These are phyloP conservation scores for Penicillium sp. DNA, from an alignment of 2,329 filamentous ascomycete species.

Conservation along the genomic window DNA sequence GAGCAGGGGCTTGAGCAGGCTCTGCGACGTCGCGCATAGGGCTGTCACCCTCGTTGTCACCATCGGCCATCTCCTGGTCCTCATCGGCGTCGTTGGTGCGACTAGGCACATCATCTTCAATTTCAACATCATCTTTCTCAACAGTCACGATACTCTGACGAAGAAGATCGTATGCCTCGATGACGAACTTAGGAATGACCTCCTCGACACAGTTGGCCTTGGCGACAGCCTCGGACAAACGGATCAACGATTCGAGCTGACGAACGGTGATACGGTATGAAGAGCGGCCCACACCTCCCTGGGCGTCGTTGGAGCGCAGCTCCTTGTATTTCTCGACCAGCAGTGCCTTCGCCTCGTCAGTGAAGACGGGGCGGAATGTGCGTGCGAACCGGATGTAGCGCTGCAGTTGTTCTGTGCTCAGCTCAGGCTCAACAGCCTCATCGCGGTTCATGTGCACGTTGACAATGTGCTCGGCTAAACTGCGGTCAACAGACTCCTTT, in stretches of 20 bases:
- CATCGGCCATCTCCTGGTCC: conserved; percentile 44
- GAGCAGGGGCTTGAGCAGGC: conserved; percentile 24
- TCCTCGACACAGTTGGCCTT: conserved; percentile 95
- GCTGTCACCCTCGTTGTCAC: conserved; percentile 43
- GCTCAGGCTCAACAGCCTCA: conserved; percentile 81
- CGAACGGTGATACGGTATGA: conserved; percentile 95
- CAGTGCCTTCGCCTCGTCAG: conserved; percentile 70
- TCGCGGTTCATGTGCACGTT: conserved; percentile 86
- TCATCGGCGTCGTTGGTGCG: conserved; percentile 41
- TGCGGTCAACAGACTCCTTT: conserved; percentile 81
- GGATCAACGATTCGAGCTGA: conserved; percentile 91
- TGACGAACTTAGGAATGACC: conserved; percentile 72
- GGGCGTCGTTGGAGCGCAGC: conserved; percentile 80
- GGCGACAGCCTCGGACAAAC: conserved; percentile 91
- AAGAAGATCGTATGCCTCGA: conserved; percentile 83
- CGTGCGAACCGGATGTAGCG: conserved; percentile 93
- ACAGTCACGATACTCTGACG: conserved; percentile 94
- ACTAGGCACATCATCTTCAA: conserved; percentile 65
- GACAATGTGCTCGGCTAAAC: conserved; percentile 90
- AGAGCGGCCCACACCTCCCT: conserved; percentile 87
- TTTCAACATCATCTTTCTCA: conserved; percentile 92
- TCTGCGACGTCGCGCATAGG: conserved; percentile 49
- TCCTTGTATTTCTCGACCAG: conserved; percentile 94
- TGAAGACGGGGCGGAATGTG: conserved; percentile 90
- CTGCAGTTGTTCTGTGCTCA: conserved; percentile 91